Base-by-base conservation (phyloP, 306 rosid species). In the Cicer yamashitae region DNA sequence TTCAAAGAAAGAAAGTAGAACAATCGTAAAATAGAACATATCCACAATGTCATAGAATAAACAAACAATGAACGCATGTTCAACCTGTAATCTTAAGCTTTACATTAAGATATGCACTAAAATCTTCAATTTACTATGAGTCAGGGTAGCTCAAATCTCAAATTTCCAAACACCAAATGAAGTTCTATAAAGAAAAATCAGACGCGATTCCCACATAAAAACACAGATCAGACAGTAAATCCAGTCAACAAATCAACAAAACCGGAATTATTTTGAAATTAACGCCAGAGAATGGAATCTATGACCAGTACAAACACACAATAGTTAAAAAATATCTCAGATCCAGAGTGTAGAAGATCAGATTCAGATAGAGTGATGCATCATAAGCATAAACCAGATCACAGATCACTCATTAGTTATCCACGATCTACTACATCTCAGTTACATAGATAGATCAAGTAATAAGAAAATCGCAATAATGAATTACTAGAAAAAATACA, bases 361-460 rank as follows among this genome's bases (percentile, higher is more conserved):
- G 48, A 66, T 56, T 37, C 67, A 54, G 45, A 67, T 1, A 81
- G 0, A 72, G 5, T 12, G 46, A 8, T 11, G 69, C 20, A 13
- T 9, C 18, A 39, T 1, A 48, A 10, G 77, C 64, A 74, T 54
- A 70, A 30, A 44, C 39, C 14, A 52, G 60, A 73, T 20, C n/a
- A 48, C 59, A 90, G 89, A 89, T 89, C 91, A 58, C 62, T 15
- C 7, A 76, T 47, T 67, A 7, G 10, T 20, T 43, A 38, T 7
- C 39, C 53, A 22, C 15, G 78, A 77, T 84, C 81, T 30, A 77
- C 46, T 67, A 46, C 22, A 50, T 38, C 56, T 25, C 17, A 60
- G 50, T 53, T 10, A 47, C 6, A 51, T 13, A 80, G 77, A 51
- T 13, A 80, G 77, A 77, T 75, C 77, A 71, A 68, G 61, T 69